Evolutionary conservation across 2,329 filamentous ascomycete genomes (phyloP).

Genomic region (Alternaria alternata): DNA sequence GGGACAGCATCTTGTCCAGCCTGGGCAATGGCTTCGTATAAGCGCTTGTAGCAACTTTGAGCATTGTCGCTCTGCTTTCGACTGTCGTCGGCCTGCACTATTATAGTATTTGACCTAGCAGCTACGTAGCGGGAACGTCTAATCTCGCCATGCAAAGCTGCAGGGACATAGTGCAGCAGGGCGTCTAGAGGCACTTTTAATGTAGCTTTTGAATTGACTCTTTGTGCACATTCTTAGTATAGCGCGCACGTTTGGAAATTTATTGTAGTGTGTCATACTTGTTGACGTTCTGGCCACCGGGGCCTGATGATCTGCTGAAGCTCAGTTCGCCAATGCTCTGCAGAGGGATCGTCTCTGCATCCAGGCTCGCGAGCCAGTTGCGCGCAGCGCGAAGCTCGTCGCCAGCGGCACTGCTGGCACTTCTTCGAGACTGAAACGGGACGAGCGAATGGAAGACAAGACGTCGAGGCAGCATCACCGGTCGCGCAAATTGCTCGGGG

Average conservation of each 20-base stretch:
- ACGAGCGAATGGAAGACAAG: not conserved
- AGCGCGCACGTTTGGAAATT: slow-evolving; percentile 23
- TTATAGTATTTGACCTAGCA: slow-evolving; percentile 60
- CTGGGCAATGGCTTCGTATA: slow-evolving; percentile 63
- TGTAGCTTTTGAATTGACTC: slow-evolving; percentile 73
- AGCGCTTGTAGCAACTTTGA: slow-evolving; percentile 65
- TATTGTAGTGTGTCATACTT: slow-evolving; percentile 58
- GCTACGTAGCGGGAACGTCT: slow-evolving; percentile 64
- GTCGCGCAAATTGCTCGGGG: not conserved
- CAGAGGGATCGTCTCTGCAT: slow-evolving; percentile 62
- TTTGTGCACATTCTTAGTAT: slow-evolving; percentile 56
- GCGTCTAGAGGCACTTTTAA: slow-evolving; percentile 62
- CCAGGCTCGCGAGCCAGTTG: slow-evolving; percentile 64
- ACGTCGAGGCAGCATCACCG: slow-evolving; percentile 2
- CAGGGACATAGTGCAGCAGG: slow-evolving; percentile 64
- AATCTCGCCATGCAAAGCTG: slow-evolving; percentile 61
- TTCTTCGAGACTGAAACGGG: slow-evolving; percentile 4
- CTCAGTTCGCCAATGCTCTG: slow-evolving; percentile 65
- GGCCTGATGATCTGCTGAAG: slow-evolving; percentile 70
- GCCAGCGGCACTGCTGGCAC: slow-evolving; percentile 23
- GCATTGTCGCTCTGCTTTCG: slow-evolving; percentile 69
- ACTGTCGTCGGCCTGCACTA: slow-evolving; percentile 70
- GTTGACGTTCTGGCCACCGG: slow-evolving; percentile 74
- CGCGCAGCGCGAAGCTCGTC: slow-evolving; percentile 57
- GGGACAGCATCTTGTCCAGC: slow-evolving; percentile 62